Evolutionary conservation across 805 yeast species (phyloP).

Genomic region (Yamadazyma olivae): DNA sequence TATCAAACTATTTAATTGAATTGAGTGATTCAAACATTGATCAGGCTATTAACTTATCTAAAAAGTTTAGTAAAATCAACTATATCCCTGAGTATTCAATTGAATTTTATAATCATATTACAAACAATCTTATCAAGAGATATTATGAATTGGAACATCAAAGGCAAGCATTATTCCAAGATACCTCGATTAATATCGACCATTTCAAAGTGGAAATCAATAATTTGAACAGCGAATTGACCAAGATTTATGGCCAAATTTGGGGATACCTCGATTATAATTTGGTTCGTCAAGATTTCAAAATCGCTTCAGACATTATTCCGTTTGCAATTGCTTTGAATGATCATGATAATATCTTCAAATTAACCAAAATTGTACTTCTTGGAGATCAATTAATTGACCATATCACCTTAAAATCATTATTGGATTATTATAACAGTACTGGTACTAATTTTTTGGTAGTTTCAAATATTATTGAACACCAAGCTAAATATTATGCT

Average conservation of each 20-base stretch:
- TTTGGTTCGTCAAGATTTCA: constrained; percentile 34
- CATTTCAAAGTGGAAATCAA: too few relatives aligned
- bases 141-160: constrained; percentile 17
- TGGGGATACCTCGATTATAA: constrained; percentile 34
- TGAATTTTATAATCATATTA: constrained; percentile 27
- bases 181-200: too few relatives aligned
- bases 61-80: constrained; percentile 24
- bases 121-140: constrained; percentile 20
- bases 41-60: constrained; percentile 23
- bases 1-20: constrained; percentile 41
- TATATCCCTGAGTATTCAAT: constrained; percentile 36
- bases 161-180: constrained; percentile 5
- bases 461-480: constrained; percentile 31
- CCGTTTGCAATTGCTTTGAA: constrained; percentile 29
- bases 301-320: constrained; percentile 22
- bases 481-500: constrained; percentile 25
- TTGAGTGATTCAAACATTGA: constrained; percentile 15
- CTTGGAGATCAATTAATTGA: constrained; percentile 27
- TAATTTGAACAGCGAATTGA: background rate
- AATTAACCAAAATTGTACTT: constrained; percentile 33
- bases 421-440: constrained; percentile 25
- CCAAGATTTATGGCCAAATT: constrained; percentile 10
- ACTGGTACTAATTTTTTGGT: constrained; percentile 27
- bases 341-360: constrained; percentile 32
- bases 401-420: constrained; percentile 28